Conservation (phyloP, 1,139 yeast species). For the Candida sp. region DNA sequence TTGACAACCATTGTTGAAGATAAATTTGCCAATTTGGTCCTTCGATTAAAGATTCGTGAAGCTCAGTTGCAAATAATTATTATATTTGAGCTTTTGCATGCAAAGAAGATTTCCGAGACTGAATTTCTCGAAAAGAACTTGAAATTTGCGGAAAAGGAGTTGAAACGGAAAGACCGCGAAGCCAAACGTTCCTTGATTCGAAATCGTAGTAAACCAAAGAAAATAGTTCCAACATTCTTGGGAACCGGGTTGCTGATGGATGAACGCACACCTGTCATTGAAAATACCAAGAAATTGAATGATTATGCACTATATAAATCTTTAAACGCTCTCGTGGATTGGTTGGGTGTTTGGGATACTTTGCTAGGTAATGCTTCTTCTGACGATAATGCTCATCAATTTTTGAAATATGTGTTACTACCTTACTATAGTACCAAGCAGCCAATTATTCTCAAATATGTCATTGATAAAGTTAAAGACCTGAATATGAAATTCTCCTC, state of each 20-base stretch:
- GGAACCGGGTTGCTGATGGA: conserved; percentile 34
- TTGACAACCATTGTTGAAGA: conserved; percentile 13
- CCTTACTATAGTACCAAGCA: conserved; percentile 52
- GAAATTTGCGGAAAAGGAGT: conserved; percentile 19
- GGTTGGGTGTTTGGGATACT: conserved; percentile 55
- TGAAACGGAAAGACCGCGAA: conserved; percentile 19
- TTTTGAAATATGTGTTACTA: conserved; percentile 49
- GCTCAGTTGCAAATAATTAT: conserved; percentile 64
- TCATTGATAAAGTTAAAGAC: conserved; percentile 49
- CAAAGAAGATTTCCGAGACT: conserved; percentile 22
- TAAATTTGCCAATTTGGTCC: conserved; percentile 20
- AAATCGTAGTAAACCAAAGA: conserved; percentile 30
- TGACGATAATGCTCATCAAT: conserved; percentile 38
- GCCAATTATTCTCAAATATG: conserved; percentile 44
- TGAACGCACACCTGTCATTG: neutral
- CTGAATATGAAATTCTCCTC: conserved; percentile 32
- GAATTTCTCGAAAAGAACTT: conserved; percentile 18
- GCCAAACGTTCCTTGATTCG: conserved; percentile 28
- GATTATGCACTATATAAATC: conserved; percentile 16
- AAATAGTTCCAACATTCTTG: conserved; percentile 39
- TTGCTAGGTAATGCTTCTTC: conserved; percentile 31
- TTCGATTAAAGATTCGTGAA: conserved; percentile 57
- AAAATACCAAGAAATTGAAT: conserved; percentile 5
- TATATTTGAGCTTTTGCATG: conserved; percentile 43
- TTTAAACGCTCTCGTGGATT: conserved; percentile 47